Conservation (phyloP, 352 stramenopile species). For the Phytopythium helicoides region DNA sequence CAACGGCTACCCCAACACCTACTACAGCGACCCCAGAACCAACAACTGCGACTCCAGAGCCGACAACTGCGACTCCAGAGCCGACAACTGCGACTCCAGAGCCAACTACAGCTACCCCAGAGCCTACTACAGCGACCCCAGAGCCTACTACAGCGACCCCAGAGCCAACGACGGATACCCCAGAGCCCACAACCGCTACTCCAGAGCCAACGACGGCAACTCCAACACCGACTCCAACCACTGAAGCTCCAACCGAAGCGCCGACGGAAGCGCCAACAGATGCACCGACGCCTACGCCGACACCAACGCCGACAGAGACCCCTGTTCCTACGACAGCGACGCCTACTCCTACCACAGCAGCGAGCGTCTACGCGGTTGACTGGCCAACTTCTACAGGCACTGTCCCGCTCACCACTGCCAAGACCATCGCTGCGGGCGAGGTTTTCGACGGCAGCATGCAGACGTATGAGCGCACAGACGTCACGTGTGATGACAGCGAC, state of each 20-base stretch:
- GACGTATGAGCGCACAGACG: constrained; percentile 51
- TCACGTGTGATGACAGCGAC: constrained; percentile 32
- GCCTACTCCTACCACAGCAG: constrained; percentile 7
- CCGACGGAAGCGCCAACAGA: constrained; percentile 1
- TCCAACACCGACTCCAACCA: constrained; percentile 7
- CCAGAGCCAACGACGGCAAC: constrained; percentile 6
- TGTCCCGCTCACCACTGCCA: constrained; percentile 25
- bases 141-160: neutral
- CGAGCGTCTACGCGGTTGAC: constrained; percentile 19
- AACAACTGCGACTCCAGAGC: neutral
- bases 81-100: neutral
- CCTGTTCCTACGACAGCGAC: constrained; percentile 7
- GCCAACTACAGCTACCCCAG: constrained; percentile 5
- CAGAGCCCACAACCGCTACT: constrained; percentile 4
- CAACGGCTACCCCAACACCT: constrained; percentile 3
- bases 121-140: neutral
- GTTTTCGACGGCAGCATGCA: constrained; percentile 66
- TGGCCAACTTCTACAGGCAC: constrained; percentile 46
- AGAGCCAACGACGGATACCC: constrained; percentile 8
- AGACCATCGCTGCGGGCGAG: constrained; percentile 23
- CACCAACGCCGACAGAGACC: constrained; percentile 1
- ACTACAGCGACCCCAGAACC: neutral
- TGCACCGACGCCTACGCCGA: constrained; percentile 5
- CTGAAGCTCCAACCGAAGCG: constrained; percentile 7
- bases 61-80: constrained; percentile 4